Percentiles rank a stretch among this genome's conserved stretches.
Evolutionary conservation across 129 eudicot genomes (phyloP).

Genomic region (Silybum marianum): DNA sequence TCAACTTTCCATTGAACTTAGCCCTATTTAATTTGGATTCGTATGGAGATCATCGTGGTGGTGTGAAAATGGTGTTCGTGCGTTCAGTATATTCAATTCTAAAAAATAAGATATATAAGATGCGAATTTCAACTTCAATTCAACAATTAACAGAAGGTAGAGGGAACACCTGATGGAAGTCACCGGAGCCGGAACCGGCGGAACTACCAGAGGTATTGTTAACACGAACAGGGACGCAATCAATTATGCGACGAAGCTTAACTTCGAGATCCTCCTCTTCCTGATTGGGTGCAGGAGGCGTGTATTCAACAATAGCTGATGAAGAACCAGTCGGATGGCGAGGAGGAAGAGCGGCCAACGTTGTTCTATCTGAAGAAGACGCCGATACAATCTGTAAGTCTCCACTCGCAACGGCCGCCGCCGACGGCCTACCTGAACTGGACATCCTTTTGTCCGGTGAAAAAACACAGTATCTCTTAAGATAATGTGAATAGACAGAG

Average conservation of each 20-base stretch:
- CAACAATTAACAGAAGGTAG: background rate
- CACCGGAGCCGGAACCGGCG: slow-evolving; percentile 99
- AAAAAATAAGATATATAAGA: background rate
- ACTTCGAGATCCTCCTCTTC: slow-evolving; percentile 89
- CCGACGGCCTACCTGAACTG: slow-evolving; percentile 40
- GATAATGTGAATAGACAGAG: background rate
- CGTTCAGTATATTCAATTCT: background rate
- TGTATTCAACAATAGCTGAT: slow-evolving; percentile 77
- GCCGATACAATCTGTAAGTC: slow-evolving; percentile 67
- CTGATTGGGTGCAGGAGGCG: slow-evolving; percentile 53
- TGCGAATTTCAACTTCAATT: background rate
- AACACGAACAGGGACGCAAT: slow-evolving; percentile 92
- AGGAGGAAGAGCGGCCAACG: slow-evolving; percentile 54
- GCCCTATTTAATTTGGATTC: background rate
- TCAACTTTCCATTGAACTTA: background rate
- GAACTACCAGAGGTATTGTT: slow-evolving; percentile 97
- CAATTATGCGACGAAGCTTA: slow-evolving; percentile 88
- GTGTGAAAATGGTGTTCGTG: background rate
- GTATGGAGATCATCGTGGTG: background rate
- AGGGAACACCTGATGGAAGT: slow-evolving; percentile 83
- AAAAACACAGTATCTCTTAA: slow-evolving; percentile 3
- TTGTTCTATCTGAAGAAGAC: slow-evolving; percentile 47
- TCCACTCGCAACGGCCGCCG: slow-evolving; percentile 37
- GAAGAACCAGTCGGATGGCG: slow-evolving; percentile 64
- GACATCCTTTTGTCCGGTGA: slow-evolving; percentile 28